Percentiles rank a stretch among this genome's conserved stretches.
Conservation (phyloP, 2,329 filamentous ascomycete genomes). For the Tolypocladium sp. region DNA sequence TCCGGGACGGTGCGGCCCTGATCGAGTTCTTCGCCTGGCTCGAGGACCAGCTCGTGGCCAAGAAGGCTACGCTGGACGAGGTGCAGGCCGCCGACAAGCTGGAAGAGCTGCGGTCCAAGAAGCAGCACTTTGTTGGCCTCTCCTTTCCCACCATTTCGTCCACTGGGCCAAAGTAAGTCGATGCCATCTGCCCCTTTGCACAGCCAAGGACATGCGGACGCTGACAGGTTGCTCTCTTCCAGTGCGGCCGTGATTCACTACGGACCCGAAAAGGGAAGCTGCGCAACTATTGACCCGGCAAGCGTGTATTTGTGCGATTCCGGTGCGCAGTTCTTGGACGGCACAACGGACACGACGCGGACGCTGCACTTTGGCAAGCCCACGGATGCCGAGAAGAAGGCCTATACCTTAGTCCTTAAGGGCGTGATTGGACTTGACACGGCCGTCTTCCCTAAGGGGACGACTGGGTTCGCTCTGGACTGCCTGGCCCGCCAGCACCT, state of each 20-base stretch:
- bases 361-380: slow-evolving; percentile 88
- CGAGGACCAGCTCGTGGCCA: slow-evolving; percentile 72
- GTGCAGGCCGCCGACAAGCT: slow-evolving; percentile 88
- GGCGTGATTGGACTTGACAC: slow-evolving; percentile 84
- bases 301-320: slow-evolving; percentile 94
- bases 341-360: slow-evolving; percentile 90
- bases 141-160: slow-evolving; percentile 96
- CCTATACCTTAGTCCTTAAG: slow-evolving; percentile 91
- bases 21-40: slow-evolving; percentile 95
- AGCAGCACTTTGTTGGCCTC: slow-evolving; percentile 73
- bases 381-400: slow-evolving; percentile 71
- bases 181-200: background rate
- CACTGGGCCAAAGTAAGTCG: slow-evolving; percentile 62
- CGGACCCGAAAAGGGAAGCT: slow-evolving; percentile 74
- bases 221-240: slow-evolving; percentile 1
- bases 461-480: slow-evolving; percentile 87
- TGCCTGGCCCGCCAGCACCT: slow-evolving; percentile 80
- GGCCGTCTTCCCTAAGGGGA: slow-evolving; percentile 87
- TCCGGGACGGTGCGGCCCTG: slow-evolving; percentile 84
- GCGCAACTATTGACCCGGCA: slow-evolving; percentile 73
- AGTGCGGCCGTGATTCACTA: slow-evolving; percentile 97
- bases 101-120: slow-evolving; percentile 60
- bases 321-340: slow-evolving; percentile 90
- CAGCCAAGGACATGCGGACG: background rate
- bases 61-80: slow-evolving; percentile 71